Evolutionary conservation across 768 basidiomycete genomes (phyloP).

Genomic region (Panellus pusillus): DNA sequence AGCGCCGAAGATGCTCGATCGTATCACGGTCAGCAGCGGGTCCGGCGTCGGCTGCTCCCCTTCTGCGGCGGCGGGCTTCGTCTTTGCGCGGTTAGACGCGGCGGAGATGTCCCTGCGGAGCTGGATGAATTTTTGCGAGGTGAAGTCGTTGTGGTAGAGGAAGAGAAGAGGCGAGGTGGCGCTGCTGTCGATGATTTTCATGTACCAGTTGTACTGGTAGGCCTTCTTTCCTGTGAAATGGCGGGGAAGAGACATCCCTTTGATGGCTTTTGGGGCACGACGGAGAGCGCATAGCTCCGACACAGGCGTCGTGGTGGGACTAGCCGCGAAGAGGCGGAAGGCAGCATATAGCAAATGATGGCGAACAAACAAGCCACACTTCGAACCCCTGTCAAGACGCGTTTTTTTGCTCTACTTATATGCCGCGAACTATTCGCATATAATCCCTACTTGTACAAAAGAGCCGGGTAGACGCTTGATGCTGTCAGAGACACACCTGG

Average conservation of each 20-base stretch:
- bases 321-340: slow-evolving; percentile 2
- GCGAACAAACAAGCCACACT: not conserved
- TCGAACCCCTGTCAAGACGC: too few species aligned
- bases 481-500: too few species aligned
- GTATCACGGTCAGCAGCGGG: slow-evolving; percentile 68
- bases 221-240: slow-evolving; percentile 78
- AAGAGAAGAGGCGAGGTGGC: slow-evolving; percentile 66
- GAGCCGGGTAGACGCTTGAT: too few species aligned
- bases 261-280: slow-evolving; percentile 52
- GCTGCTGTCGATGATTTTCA: slow-evolving; percentile 62
- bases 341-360: not conserved
- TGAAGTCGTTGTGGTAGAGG: slow-evolving; percentile 76
- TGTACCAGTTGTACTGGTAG: slow-evolving; percentile 79
- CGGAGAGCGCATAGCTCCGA: slow-evolving; percentile 52
- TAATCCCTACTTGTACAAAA: too few species aligned
- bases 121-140: slow-evolving; percentile 62
- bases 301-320: slow-evolving; percentile 1
- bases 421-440: too few species aligned
- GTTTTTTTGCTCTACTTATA: too few species aligned
- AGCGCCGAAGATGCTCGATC: slow-evolving; percentile 79
- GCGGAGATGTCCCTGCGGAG: slow-evolving; percentile 67
- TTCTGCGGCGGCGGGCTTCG: too few species aligned
- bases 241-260: slow-evolving; percentile 58
- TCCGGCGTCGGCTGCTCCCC: slow-evolving; percentile 25
- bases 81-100: slow-evolving; percentile 47